phyloP scores from a whole-genome alignment of 2,329 filamentous ascomycete species.

The Zalaria obscura region DNA sequence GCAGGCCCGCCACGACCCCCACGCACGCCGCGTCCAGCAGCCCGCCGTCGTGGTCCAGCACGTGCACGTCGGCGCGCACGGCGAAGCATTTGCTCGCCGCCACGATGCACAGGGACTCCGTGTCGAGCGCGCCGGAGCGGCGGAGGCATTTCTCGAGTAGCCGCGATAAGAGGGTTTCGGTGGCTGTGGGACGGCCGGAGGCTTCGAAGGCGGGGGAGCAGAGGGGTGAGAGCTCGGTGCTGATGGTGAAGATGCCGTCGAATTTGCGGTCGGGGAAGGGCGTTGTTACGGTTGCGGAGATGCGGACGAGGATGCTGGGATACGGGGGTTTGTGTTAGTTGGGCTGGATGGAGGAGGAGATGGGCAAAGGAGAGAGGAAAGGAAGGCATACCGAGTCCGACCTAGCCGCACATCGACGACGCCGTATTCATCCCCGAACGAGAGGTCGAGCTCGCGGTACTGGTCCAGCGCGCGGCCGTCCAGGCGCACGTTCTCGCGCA shows the following conservation, averaged over 20 bases:
- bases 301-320: slow-evolving; percentile 62
- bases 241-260: slow-evolving; percentile 88
- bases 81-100: slow-evolving; percentile 86
- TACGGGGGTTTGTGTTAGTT: too few species aligned
- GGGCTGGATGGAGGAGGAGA: too few species aligned
- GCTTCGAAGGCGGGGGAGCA: slow-evolving; percentile 76
- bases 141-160: slow-evolving; percentile 90
- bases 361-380: too few species aligned
- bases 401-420: slow-evolving; percentile 76
- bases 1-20: slow-evolving; percentile 72
- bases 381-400: slow-evolving; percentile 59
- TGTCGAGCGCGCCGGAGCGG: slow-evolving; percentile 81
- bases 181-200: slow-evolving; percentile 50
- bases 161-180: slow-evolving; percentile 73
- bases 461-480: slow-evolving; percentile 74
- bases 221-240: slow-evolving; percentile 84
- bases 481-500: slow-evolving; percentile 66
- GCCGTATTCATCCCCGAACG: slow-evolving; percentile 83
- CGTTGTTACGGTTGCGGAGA: slow-evolving; percentile 76
- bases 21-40: slow-evolving; percentile 77
- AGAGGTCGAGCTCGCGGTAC: slow-evolving; percentile 62
- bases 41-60: slow-evolving; percentile 82
- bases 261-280: slow-evolving; percentile 83
- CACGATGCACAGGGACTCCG: slow-evolving; percentile 86
- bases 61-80: slow-evolving; percentile 79